Evolutionary conservation across 2,329 filamentous ascomycete species (phyloP), one percentile per base, ranked within the genome.

Genomic region (Ceratocystis eucalypticola): DNA sequence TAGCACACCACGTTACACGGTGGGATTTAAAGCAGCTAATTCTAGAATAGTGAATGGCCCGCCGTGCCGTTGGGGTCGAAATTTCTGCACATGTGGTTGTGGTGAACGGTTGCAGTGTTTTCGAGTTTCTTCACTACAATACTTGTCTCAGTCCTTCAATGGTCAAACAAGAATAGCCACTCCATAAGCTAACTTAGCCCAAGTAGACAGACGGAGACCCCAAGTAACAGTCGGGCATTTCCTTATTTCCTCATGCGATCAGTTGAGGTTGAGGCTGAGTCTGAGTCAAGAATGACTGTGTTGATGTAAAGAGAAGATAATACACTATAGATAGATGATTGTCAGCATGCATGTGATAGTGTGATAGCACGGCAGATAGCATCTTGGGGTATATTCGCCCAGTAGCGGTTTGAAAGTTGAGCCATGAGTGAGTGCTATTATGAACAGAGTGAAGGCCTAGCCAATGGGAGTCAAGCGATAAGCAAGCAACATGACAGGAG

Each of bases 381-480:
- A 57, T 57, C 2, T 12, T 57, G 53, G 28, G 7, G 50, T 25
- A 25, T 3, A 48, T 28, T 55, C 50, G 25, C 50, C 20, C 50
- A 55, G 12, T 25, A 55, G 12, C 5, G 10, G 37, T 12, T 41
- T 41, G 10, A 2, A 41, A n/a, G 25, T 28, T 25, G n/a, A 57
- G 28, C 46, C 22, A 17, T 65, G 64, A 59, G 64, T 61, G 53
- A 48, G 30, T 37, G 33, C 20, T 59, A 65, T 65, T 65, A 65
- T 65, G 50, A 57, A 65, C 48, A 30, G 10, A 20, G 28, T 45
- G 28, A 6, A 33, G n/a, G 20, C 44, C 37, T 48, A 28, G 53
- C 64, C 64, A 65, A 65, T 65, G 30, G 25, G 22, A 48, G 15
- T 17, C 20, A 25, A n/a, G 55, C 64, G 64, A 65, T 65, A 65